These are phyloP conservation scores for Metarhizium humberi DNA, from an alignment of 2,329 filamentous ascomycete species.

Conservation along the genomic window DNA sequence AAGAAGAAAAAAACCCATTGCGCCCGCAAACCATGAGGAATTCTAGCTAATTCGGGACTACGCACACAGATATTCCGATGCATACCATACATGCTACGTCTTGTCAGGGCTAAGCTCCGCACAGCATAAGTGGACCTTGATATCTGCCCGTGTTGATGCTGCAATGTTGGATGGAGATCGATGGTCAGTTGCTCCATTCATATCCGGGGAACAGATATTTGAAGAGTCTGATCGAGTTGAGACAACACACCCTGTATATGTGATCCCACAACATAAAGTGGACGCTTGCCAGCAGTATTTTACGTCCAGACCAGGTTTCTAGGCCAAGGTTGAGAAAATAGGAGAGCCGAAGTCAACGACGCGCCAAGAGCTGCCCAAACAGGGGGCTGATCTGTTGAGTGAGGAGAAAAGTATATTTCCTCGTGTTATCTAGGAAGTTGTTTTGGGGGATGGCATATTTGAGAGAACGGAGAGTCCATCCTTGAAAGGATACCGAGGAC, in stretches of 20 bases:
- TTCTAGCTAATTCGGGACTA: slow-evolving; percentile 2
- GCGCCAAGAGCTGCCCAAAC: not conserved
- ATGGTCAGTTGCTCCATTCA: slow-evolving; percentile 40
- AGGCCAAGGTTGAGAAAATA: slow-evolving; percentile 11
- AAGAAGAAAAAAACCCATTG: not conserved
- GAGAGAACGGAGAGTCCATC: not conserved
- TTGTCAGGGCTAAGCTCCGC: slow-evolving; percentile 76
- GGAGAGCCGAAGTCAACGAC: not conserved
- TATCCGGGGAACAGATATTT: slow-evolving; percentile 52
- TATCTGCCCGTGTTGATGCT: slow-evolving; percentile 20
- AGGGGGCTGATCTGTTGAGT: not conserved
- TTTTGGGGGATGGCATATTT: not conserved
- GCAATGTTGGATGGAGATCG: slow-evolving; percentile 26
- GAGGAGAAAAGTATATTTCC: not conserved
- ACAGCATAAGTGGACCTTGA: slow-evolving; percentile 57
- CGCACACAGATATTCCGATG: slow-evolving; percentile 58
- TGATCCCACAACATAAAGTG: slow-evolving; percentile 64
- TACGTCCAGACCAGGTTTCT: slow-evolving; percentile 47
- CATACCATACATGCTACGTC: slow-evolving; percentile 90
- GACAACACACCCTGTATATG: slow-evolving; percentile 75
- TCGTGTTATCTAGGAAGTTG: not conserved
- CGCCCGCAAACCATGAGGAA: not conserved
- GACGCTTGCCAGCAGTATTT: slow-evolving; percentile 59
- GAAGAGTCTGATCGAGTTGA: slow-evolving; percentile 61
- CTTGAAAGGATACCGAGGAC: not conserved